These are phyloP conservation scores for Botrytis hyacinthi DNA, from an alignment of 2,329 filamentous ascomycete species.

Conservation along the genomic window DNA sequence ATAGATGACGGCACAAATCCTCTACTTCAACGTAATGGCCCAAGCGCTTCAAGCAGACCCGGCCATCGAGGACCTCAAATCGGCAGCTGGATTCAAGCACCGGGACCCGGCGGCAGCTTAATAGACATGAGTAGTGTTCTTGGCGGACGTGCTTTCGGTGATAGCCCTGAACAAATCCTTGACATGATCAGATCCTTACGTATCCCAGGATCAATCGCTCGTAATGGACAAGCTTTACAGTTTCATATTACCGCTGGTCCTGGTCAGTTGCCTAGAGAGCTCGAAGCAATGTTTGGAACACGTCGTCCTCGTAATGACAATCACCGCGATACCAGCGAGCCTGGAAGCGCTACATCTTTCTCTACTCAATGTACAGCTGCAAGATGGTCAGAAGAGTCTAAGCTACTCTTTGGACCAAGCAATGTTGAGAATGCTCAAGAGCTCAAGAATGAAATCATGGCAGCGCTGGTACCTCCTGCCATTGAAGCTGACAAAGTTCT, in stretches of 20 bases:
- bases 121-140: conserved; percentile 36
- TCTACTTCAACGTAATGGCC: conserved; percentile 64
- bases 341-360: conserved; percentile 50
- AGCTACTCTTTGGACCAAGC: conserved; percentile 73
- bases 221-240: conserved; percentile 54
- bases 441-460: conserved; percentile 67
- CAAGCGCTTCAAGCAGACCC: conserved; percentile 45
- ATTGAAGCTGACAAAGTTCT: conserved; percentile 75
- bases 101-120: conserved; percentile 40
- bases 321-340: conserved; percentile 35
- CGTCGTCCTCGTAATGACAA: conserved; percentile 27
- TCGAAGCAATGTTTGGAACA: conserved; percentile 45
- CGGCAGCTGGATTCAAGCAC: conserved; percentile 52
- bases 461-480: conserved; percentile 75
- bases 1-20: conserved; percentile 85
- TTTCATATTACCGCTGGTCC: conserved; percentile 56
- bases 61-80: conserved; percentile 48
- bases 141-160: conserved; percentile 36
- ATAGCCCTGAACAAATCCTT: conserved; percentile 35
- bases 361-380: conserved; percentile 65
- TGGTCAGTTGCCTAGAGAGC: conserved; percentile 52
- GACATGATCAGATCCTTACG: conserved; percentile 39
- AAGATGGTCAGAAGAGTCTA: conserved; percentile 87
- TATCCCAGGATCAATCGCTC: conserved; percentile 37
- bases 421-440: conserved; percentile 68